phyloP scores from a whole-genome alignment of 352 stramenopile genomes.

The Pythium phragmitis region DNA sequence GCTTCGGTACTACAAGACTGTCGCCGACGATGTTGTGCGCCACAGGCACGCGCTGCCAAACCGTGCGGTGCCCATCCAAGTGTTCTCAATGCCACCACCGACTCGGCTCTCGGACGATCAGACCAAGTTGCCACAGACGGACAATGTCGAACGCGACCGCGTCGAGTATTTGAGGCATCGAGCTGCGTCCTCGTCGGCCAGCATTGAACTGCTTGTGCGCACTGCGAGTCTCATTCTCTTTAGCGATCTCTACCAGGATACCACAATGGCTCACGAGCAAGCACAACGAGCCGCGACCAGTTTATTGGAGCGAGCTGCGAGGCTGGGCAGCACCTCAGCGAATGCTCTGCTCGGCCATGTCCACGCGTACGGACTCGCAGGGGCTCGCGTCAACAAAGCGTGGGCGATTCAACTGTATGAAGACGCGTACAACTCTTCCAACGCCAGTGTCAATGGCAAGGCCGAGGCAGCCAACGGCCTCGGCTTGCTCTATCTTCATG shows the following conservation, averaged over 20 bases:
- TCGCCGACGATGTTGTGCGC: slow-evolving; percentile 49
- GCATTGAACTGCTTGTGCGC: slow-evolving; percentile 35
- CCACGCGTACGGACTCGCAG: slow-evolving; percentile 56
- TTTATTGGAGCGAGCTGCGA: slow-evolving; percentile 44
- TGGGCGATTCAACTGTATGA: slow-evolving; percentile 48
- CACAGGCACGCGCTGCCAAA: slow-evolving; percentile 25
- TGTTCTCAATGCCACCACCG: slow-evolving; percentile 39
- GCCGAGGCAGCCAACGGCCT: slow-evolving; percentile 68
- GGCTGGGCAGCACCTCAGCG: slow-evolving; percentile 39
- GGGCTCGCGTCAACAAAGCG: slow-evolving; percentile 28
- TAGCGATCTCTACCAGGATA: slow-evolving; percentile 41
- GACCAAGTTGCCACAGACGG: slow-evolving; percentile 22
- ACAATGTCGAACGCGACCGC: slow-evolving; percentile 37
- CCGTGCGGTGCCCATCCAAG: slow-evolving; percentile 28
- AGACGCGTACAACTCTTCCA: slow-evolving; percentile 37
- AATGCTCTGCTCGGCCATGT: slow-evolving; percentile 64
- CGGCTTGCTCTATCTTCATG: slow-evolving; percentile 57
- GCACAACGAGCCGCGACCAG: slow-evolving; percentile 36
- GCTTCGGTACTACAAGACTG: slow-evolving; percentile 74
- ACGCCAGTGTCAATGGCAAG: slow-evolving; percentile 6
- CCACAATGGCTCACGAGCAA: not conserved
- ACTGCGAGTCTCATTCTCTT: slow-evolving; percentile 61
- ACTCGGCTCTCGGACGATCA: slow-evolving; percentile 38
- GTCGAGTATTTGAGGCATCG: slow-evolving; percentile 53
- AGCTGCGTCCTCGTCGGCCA: slow-evolving; percentile 23